A percentile compares a stretch with the other conserved stretches of the same genome.
phyloP scores from a whole-genome alignment of 129 eudicot genomes.

The Kitagawia praeruptora region DNA sequence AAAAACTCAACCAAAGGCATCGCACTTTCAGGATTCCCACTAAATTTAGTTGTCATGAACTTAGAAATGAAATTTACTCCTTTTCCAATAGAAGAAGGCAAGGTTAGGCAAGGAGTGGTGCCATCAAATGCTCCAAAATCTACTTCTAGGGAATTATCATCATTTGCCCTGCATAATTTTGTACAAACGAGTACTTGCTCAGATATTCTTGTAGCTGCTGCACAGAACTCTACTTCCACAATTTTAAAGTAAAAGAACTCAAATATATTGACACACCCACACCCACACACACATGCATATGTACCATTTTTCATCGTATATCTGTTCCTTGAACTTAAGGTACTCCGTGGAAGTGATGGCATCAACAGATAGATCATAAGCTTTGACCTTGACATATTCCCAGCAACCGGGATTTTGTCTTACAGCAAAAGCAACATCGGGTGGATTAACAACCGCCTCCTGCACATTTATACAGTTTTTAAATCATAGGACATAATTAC shows the following conservation, averaged over 20 bases:
- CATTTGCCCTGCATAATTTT: conserved; percentile 57
- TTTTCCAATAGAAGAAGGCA: conserved; percentile 78
- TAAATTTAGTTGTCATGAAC: conserved; percentile 47
- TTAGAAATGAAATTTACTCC: conserved; percentile 61
- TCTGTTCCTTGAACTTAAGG: conserved; percentile 61
- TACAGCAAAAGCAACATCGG: conserved; percentile 65
- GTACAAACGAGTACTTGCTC: background rate
- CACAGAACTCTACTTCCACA: background rate
- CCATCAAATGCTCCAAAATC: conserved; percentile 81
- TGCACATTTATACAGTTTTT: conserved; percentile 22
- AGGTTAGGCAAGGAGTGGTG: conserved; percentile 39
- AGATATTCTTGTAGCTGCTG: background rate
- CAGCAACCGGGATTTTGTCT: conserved; percentile 74
- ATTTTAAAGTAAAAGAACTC: background rate
- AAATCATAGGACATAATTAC: background rate
- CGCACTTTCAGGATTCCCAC: conserved; percentile 46
- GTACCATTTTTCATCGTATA: conserved; percentile 49
- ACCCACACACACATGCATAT: background rate
- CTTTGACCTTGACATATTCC: conserved; percentile 65
- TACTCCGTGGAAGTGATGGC: conserved; percentile 52
- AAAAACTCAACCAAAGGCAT: conserved; percentile 68
- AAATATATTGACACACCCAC: background rate
- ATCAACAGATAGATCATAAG: conserved; percentile 49
- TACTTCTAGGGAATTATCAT: conserved; percentile 66
- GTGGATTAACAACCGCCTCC: conserved; percentile 92